A percentile compares a stretch with the other conserved stretches of the same genome.
Evolutionary conservation across 2,329 filamentous ascomycete genomes (phyloP).

Genomic region (Rutstroemia sp.): DNA sequence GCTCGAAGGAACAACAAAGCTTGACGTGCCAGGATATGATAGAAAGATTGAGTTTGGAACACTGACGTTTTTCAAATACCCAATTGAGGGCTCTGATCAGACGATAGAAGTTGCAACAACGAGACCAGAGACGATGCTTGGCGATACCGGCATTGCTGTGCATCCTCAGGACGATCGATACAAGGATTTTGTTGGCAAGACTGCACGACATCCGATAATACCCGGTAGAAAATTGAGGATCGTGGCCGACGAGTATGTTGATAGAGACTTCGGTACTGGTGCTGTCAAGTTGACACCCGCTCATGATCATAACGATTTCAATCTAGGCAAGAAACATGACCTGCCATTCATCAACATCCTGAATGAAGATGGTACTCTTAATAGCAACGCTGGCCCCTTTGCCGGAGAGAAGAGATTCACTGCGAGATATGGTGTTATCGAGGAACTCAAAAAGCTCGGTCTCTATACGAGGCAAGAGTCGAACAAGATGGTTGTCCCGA

Average conservation of each 20-base stretch:
- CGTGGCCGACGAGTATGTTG: slow-evolving; percentile 82
- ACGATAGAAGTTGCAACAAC: slow-evolving; percentile 89
- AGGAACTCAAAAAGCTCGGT: slow-evolving; percentile 75
- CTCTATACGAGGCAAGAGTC: slow-evolving; percentile 91
- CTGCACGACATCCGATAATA: slow-evolving; percentile 80
- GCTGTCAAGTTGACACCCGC: slow-evolving; percentile 95
- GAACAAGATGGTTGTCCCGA: slow-evolving; percentile 88
- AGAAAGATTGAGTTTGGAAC: slow-evolving; percentile 96
- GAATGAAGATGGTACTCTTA: slow-evolving; percentile 84
- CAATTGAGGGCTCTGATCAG: slow-evolving; percentile 73
- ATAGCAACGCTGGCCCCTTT: slow-evolving; percentile 75
- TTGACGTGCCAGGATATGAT: slow-evolving; percentile 92
- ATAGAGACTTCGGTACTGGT: slow-evolving; percentile 90
- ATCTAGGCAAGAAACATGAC: slow-evolving; percentile 70
- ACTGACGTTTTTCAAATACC: slow-evolving; percentile 84
- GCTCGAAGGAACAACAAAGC: slow-evolving; percentile 71
- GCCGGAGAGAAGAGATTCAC: slow-evolving; percentile 87
- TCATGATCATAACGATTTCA: slow-evolving; percentile 94
- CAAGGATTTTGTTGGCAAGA: slow-evolving; percentile 80
- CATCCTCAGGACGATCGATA: slow-evolving; percentile 84
- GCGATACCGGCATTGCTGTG: slow-evolving; percentile 88
- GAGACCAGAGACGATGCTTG: slow-evolving; percentile 89
- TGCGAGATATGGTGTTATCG: slow-evolving; percentile 77
- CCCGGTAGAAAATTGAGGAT: slow-evolving; percentile 71
- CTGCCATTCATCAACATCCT: slow-evolving; percentile 92